Evolutionary conservation across 305 asterid genomes (phyloP).

Genomic region (Fraxinus nigra): DNA sequence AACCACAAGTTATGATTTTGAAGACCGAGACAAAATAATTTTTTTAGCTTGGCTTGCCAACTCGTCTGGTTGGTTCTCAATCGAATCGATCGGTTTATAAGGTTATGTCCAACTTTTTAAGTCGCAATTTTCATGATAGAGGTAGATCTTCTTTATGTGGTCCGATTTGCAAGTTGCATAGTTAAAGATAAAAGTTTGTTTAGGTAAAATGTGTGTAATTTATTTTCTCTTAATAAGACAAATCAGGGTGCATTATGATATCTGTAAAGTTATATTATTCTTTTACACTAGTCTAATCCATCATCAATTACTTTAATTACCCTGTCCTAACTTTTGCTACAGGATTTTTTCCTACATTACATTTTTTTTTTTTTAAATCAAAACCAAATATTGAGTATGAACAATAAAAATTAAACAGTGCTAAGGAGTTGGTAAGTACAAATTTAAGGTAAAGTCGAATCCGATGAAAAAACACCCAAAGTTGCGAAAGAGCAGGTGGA

Average conservation of each 20-base stretch:
- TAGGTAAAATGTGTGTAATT: constrained; percentile 1
- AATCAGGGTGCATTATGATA: not conserved
- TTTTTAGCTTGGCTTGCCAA: too few relatives aligned
- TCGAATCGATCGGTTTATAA: not conserved
- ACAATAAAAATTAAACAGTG: not conserved
- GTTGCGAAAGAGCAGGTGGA: constrained; percentile 17
- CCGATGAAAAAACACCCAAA: constrained; percentile 31
- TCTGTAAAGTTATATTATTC: constrained; percentile 9
- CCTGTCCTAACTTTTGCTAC: not conserved
- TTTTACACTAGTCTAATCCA: constrained; percentile 10
- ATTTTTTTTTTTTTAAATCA: too few relatives aligned
- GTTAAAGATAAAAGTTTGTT: not conserved
- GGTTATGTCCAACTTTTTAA: not conserved
- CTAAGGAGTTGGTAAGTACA: not conserved
- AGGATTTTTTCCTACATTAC: constrained; percentile 3
- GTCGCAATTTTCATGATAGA: not conserved
- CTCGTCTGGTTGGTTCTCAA: not conserved
- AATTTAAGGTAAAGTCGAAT: constrained; percentile 31
- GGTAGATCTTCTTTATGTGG: not conserved
- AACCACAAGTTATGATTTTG: not conserved
- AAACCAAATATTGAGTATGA: not conserved
- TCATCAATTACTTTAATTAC: constrained; percentile 7
- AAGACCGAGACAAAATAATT: not conserved
- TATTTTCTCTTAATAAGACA: not conserved
- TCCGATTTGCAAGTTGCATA: not conserved